phyloP scores from a whole-genome alignment of 2,329 filamentous ascomycete species.

The Dryadomyces quercivorus region DNA sequence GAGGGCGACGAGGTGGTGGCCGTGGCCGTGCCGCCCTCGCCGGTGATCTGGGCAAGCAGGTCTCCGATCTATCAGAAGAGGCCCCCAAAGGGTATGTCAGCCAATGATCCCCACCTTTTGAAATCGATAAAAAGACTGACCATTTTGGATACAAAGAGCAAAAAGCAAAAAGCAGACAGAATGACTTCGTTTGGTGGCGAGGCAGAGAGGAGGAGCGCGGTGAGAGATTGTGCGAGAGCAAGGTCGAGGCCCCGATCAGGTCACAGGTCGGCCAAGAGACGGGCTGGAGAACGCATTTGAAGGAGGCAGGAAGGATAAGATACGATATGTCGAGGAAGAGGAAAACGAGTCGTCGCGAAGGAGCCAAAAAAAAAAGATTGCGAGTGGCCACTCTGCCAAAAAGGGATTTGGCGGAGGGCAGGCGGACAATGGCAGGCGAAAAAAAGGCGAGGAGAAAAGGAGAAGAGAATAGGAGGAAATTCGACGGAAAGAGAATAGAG shows the following conservation, averaged over 20 bases:
- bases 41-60: constrained; percentile 49
- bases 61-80: constrained; percentile 33
- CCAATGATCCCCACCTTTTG: background rate
- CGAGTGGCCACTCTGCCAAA: background rate
- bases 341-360: background rate
- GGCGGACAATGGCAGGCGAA: background rate
- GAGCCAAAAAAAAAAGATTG: background rate
- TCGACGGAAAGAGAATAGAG: background rate
- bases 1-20: constrained; percentile 17
- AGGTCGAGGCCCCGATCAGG: background rate
- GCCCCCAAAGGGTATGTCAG: background rate
- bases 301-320: background rate
- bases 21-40: constrained; percentile 31
- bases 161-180: background rate
- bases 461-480: background rate
- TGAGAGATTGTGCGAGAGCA: no score
- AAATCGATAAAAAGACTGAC: constrained; percentile 3
- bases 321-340: background rate
- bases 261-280: background rate
- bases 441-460: background rate
- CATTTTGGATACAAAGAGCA: background rate
- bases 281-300: background rate
- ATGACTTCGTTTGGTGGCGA: background rate
- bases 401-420: background rate
- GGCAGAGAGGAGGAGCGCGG: background rate